Evolutionary conservation across 441 rosid genomes (phyloP).

Genomic region (Pelargonium cotyledonis): DNA sequence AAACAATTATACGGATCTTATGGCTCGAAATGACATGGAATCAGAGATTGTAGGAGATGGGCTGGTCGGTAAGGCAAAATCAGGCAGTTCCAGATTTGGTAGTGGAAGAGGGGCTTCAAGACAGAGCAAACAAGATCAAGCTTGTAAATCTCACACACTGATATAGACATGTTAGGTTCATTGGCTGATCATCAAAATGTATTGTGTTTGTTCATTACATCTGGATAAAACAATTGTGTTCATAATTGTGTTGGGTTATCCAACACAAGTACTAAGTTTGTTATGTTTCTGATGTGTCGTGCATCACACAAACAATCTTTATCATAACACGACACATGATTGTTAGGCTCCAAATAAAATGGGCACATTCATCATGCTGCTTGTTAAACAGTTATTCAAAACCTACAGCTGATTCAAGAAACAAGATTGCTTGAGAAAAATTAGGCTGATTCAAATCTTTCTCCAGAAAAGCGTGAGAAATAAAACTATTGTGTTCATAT

Average conservation of each 20-base stretch:
- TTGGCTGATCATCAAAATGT: too few species aligned
- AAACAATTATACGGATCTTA: conserved; percentile 68
- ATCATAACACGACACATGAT: too few species aligned
- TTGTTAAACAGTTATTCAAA: too few species aligned
- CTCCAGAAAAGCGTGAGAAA: neutral
- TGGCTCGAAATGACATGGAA: conserved; percentile 43
- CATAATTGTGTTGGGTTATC: too few species aligned
- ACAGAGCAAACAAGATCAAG: conserved; percentile 23
- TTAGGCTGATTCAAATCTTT: neutral
- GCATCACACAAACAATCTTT: too few species aligned
- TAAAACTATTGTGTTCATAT: conserved; percentile 9
- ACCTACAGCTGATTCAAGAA: too few species aligned
- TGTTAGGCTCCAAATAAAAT: neutral
- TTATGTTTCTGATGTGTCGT: too few species aligned
- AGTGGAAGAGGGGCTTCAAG: conserved; percentile 29
- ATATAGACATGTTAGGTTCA: too few species aligned
- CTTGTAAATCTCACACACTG: neutral
- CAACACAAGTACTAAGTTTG: too few species aligned
- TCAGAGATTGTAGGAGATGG: conserved; percentile 23
- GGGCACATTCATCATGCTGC: neutral
- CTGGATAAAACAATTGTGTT: too few species aligned
- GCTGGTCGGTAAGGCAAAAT: conserved; percentile 19
- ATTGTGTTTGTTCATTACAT: too few species aligned
- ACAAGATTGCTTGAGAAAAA: too few species aligned
- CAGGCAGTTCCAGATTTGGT: conserved; percentile 36